Percentiles rank a stretch among this genome's conserved stretches.
Evolutionary conservation across 2,329 filamentous ascomycete genomes (phyloP).

Genomic region (Fulvia fulva): DNA sequence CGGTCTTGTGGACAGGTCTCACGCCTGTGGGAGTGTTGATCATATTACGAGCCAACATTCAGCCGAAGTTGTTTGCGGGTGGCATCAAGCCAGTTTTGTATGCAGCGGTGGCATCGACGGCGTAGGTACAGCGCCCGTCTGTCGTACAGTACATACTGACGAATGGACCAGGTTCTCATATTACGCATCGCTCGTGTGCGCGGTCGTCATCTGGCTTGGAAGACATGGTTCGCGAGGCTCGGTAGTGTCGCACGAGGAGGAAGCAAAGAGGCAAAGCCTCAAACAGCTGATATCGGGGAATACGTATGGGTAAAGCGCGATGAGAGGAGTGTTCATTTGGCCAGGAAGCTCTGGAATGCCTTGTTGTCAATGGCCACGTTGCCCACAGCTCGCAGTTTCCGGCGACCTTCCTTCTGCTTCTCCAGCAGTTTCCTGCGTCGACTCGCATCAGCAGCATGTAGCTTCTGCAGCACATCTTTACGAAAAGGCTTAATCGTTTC

Average conservation of each 20-base stretch:
- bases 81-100: conserved; percentile 1
- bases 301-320: background rate
- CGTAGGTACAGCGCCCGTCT: conserved; percentile 7
- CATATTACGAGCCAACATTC: background rate
- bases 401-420: conserved; percentile 93
- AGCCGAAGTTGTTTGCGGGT: background rate
- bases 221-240: no score
- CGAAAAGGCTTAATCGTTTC: conserved; percentile 96
- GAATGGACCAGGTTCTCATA: conserved; percentile 3
- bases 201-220: conserved; percentile 4
- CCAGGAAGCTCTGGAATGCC: conserved; percentile 89
- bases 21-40: conserved; percentile 10
- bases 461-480: conserved; percentile 88
- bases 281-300: background rate
- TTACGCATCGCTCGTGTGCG: conserved; percentile 8
- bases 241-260: no score
- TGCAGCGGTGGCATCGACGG: conserved; percentile 2
- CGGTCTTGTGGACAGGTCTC: conserved; percentile 16
- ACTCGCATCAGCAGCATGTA: conserved; percentile 85
- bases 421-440: conserved; percentile 82
- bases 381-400: conserved; percentile 74
- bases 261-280: no score
- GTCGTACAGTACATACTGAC: no score
- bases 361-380: conserved; percentile 96
- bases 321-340: conserved; percentile 53